phyloP scores from a whole-genome alignment of 2,329 filamentous ascomycete species.

The Hypoxylon rubiginosum region DNA sequence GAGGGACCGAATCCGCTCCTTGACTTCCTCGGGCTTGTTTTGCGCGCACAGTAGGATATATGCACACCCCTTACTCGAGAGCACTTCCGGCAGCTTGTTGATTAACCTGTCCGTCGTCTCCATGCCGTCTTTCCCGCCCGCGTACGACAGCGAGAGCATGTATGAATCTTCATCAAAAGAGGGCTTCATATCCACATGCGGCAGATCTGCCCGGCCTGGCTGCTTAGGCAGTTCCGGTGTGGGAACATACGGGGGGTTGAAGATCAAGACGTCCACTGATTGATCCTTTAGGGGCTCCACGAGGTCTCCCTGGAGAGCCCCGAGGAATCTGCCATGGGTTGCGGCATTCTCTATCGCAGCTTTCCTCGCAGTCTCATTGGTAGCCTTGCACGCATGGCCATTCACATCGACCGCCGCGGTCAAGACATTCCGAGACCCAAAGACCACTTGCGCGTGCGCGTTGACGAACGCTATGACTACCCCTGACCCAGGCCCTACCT shows the following conservation, averaged over 20 bases:
- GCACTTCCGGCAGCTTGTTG: slow-evolving; percentile 72
- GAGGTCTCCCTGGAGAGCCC: slow-evolving; percentile 79
- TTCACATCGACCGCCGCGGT: slow-evolving; percentile 89
- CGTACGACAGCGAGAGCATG: slow-evolving; percentile 87
- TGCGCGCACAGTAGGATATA: slow-evolving; percentile 92
- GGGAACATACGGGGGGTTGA: slow-evolving; percentile 98
- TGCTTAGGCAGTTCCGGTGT: slow-evolving; percentile 78
- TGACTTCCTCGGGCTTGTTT: slow-evolving; percentile 85
- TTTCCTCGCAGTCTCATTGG: slow-evolving; percentile 74
- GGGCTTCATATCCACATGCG: slow-evolving; percentile 47
- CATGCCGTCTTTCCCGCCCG: slow-evolving; percentile 92
- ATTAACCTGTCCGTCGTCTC: slow-evolving; percentile 88
- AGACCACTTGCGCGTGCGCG: slow-evolving; percentile 78
- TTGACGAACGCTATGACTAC: slow-evolving; percentile 91
- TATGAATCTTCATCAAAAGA: slow-evolving; percentile 85
- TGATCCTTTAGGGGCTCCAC: slow-evolving; percentile 69
- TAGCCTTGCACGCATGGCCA: slow-evolving; percentile 82
- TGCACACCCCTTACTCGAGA: slow-evolving; percentile 80
- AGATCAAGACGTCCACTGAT: slow-evolving; percentile 85
- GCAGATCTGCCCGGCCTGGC: slow-evolving; percentile 50
- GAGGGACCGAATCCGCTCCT: slow-evolving; percentile 69
- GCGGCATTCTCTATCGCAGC: slow-evolving; percentile 54
- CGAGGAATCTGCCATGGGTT: slow-evolving; percentile 69
- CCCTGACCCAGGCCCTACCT: slow-evolving; percentile 92
- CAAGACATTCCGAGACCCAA: slow-evolving; percentile 78